Evolutionary conservation across 2,329 filamentous ascomycete species (phyloP).

Genomic region (Fusarium sp.): DNA sequence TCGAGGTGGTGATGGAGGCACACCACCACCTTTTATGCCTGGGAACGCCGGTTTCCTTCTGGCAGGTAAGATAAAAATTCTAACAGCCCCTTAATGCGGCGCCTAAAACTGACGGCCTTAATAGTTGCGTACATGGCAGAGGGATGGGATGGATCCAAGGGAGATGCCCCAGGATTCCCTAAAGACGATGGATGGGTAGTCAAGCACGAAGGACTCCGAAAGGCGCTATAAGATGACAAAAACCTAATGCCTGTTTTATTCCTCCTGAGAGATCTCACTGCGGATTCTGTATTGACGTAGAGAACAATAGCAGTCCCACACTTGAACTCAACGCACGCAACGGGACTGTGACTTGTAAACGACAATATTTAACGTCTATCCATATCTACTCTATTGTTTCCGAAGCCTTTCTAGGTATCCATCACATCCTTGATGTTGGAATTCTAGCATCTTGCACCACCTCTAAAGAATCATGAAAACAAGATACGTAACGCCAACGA

Average conservation of each 20-base stretch:
- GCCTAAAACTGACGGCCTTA: no score
- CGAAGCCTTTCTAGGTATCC: background rate
- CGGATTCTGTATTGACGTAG: background rate
- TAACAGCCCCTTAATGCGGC: fast-evolving
- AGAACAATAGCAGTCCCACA: background rate
- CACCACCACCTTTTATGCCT: conserved; percentile 51
- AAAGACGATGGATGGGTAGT: conserved; percentile 51
- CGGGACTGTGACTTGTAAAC: no score
- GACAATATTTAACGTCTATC: background rate
- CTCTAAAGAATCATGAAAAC: background rate
- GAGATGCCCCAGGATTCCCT: conserved; percentile 52
- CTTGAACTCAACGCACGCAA: background rate
- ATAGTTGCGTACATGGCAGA: conserved; percentile 53
- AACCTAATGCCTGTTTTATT: background rate
- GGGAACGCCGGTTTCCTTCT: conserved; percentile 54
- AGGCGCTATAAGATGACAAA: conserved; percentile 44
- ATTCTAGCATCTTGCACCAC: no score
- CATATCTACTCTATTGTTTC: background rate
- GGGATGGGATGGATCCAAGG: conserved; percentile 40
- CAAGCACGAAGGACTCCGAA: conserved; percentile 50
- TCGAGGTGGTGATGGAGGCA: conserved; percentile 46
- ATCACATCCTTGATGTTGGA: background rate
- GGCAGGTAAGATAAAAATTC: conserved; percentile 42
- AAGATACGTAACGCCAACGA: background rate
- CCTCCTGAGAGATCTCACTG: no score